Evolutionary conservation across 768 basidiomycete genomes (phyloP).

Genomic region (Xerocomellus amylosporus): DNA sequence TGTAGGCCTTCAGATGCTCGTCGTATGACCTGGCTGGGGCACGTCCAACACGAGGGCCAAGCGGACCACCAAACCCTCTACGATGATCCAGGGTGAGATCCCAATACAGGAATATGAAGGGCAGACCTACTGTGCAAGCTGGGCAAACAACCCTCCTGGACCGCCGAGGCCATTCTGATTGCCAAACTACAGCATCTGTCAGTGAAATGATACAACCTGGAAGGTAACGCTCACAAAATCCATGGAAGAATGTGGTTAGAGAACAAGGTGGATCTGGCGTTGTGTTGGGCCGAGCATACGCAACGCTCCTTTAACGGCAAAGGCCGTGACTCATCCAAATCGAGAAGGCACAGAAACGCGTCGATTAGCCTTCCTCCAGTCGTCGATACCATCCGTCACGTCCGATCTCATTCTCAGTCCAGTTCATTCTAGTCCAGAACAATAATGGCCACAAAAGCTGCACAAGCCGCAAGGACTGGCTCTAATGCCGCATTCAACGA

Average conservation of each 20-base stretch:
- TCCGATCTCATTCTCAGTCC: slow-evolving; percentile 3
- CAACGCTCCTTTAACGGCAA: slow-evolving; percentile 30
- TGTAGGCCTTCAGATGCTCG: slow-evolving; percentile 93
- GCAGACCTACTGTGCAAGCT: slow-evolving; percentile 56
- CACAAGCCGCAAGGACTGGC: slow-evolving; percentile 38
- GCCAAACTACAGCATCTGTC: slow-evolving; percentile 33
- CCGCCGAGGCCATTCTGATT: slow-evolving; percentile 37
- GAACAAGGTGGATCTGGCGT: slow-evolving; percentile 13
- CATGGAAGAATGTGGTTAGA: slow-evolving; percentile 32
- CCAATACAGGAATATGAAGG: neutral
- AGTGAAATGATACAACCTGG: neutral
- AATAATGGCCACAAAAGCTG: slow-evolving; percentile 37
- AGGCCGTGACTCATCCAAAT: slow-evolving; percentile 28
- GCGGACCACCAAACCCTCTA: slow-evolving; percentile 55
- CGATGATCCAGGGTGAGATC: slow-evolving; percentile 19
- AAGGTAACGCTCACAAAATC: slow-evolving; percentile 34
- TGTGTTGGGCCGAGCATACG: slow-evolving; percentile 21
- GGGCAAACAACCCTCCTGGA: slow-evolving; percentile 61
- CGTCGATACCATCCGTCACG: slow-evolving; percentile 11
- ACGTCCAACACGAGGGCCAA: slow-evolving; percentile 44
- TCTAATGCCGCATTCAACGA: slow-evolving; percentile 83
- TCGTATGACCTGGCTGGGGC: slow-evolving; percentile 74
- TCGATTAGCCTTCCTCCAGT: slow-evolving; percentile 13
- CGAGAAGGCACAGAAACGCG: slow-evolving; percentile 19
- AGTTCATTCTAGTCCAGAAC: neutral